These are phyloP conservation scores for Coemansia brasiliensis DNA, from an alignment of 192 early-diverging fungal genomes.

Conservation along the genomic window DNA sequence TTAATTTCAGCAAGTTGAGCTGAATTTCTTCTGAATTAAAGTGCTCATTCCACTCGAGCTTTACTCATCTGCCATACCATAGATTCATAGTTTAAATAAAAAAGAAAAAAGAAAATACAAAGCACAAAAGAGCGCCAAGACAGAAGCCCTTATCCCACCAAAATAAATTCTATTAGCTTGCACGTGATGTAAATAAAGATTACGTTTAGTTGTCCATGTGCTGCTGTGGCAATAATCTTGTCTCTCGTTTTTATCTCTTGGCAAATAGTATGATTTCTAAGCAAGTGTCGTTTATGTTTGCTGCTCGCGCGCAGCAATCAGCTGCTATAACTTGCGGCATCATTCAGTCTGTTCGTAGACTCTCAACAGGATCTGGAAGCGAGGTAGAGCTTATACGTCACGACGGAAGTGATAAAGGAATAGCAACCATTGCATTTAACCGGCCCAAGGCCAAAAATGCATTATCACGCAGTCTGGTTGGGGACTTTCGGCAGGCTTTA, in stretches of 20 bases:
- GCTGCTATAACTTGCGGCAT: no score
- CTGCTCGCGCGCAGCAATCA: no score
- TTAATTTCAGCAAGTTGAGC: no score
- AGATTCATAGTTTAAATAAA: conserved; percentile 7
- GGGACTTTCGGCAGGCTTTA: conserved; percentile 67
- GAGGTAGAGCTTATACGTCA: conserved; percentile 29
- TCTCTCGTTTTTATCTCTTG: background rate
- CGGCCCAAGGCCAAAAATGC: conserved; percentile 87
- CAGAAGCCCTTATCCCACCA: background rate
- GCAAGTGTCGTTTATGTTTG: no score
- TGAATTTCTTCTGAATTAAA: no score
- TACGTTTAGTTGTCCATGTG: no score
- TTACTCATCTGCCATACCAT: conserved; percentile 7
- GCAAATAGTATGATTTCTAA: no score
- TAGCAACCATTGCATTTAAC: conserved; percentile 78
- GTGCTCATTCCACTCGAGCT: no score
- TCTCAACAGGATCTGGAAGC: background rate
- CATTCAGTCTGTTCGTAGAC: background rate
- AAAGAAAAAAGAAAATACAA: background rate
- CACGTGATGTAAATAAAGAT: no score
- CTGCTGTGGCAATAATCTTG: no score
- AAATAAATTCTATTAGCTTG: background rate
- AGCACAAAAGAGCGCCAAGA: background rate
- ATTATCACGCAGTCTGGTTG: conserved; percentile 75
- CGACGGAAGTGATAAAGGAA: conserved; percentile 58